Evolutionary conservation across 2,329 filamentous ascomycete species (phyloP).

Genomic region (Hypoxylon rubiginosum): DNA sequence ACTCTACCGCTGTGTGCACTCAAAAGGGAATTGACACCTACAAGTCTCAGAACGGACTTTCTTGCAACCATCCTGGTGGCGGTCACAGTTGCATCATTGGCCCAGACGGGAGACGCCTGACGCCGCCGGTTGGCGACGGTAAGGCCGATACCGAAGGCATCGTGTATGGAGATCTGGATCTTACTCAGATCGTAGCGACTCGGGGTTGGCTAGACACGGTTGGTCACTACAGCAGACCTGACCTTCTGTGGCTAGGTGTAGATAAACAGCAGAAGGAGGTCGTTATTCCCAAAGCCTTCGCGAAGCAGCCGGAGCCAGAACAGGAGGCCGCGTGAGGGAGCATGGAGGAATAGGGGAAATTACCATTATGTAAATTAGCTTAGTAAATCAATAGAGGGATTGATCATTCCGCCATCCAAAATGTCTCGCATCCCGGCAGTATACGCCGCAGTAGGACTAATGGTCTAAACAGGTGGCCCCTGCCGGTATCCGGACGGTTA

Average conservation of each 20-base stretch:
- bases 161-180: constrained; percentile 62
- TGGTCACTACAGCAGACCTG: constrained; percentile 65
- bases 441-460: not conserved
- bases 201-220: constrained; percentile 60
- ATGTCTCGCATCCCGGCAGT: not conserved
- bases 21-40: constrained; percentile 60
- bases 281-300: constrained; percentile 22
- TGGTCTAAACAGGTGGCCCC: not conserved
- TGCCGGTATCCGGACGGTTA: not conserved
- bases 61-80: constrained; percentile 57
- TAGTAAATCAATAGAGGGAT: constrained; percentile 1
- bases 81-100: constrained; percentile 63
- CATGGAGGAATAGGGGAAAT: not conserved
- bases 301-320: constrained; percentile 12
- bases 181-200: constrained; percentile 57
- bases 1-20: constrained; percentile 62
- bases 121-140: constrained; percentile 51
- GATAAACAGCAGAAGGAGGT: constrained; percentile 42
- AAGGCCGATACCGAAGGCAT: constrained; percentile 59
- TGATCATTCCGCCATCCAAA: not conserved
- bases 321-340: not conserved
- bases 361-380: constrained; percentile 6
- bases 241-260: constrained; percentile 63
- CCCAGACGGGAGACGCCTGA: constrained; percentile 64
- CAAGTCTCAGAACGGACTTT: constrained; percentile 55